phyloP scores from a whole-genome alignment of 805 yeast species.

The Wickerhamia fluorescens region DNA sequence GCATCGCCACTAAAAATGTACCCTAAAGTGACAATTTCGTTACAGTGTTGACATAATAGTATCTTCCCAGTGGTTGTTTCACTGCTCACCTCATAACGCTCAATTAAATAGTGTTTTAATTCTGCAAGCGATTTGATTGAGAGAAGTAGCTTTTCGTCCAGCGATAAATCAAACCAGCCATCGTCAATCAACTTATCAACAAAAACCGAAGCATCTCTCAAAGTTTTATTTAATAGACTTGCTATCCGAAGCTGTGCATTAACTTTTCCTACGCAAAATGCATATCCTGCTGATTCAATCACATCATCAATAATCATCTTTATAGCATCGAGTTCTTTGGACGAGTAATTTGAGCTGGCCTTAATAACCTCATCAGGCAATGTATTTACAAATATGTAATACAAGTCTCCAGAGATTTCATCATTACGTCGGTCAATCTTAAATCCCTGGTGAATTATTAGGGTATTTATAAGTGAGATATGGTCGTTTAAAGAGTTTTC shows the following conservation, averaged over 20 bases:
- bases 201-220: conserved; percentile 32
- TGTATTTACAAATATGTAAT: conserved; percentile 37
- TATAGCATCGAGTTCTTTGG: conserved; percentile 34
- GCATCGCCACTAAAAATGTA: conserved; percentile 22
- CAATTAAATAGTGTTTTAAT: conserved; percentile 36
- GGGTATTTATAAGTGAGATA: conserved; percentile 23
- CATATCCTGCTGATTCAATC: conserved; percentile 30
- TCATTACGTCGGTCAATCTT: conserved; percentile 34
- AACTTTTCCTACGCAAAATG: conserved; percentile 27
- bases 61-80: conserved; percentile 27
- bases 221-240: conserved; percentile 17
- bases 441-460: conserved; percentile 32
- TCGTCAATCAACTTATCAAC: conserved; percentile 35
- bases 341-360: conserved; percentile 26
- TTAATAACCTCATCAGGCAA: conserved; percentile 34
- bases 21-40: conserved; percentile 49
- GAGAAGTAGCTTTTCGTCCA: conserved; percentile 25
- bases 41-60: conserved; percentile 43
- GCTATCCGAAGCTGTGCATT: conserved; percentile 28
- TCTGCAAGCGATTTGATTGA: conserved; percentile 42
- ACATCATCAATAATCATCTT: conserved; percentile 42
- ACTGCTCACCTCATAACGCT: conserved; percentile 31
- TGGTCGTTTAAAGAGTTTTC: conserved; percentile 9
- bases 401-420: conserved; percentile 24
- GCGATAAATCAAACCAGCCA: conserved; percentile 45